Base-by-base conservation (phyloP, 495 filamentous ascomycete genomes). In the Chaetomium tenue region DNA sequence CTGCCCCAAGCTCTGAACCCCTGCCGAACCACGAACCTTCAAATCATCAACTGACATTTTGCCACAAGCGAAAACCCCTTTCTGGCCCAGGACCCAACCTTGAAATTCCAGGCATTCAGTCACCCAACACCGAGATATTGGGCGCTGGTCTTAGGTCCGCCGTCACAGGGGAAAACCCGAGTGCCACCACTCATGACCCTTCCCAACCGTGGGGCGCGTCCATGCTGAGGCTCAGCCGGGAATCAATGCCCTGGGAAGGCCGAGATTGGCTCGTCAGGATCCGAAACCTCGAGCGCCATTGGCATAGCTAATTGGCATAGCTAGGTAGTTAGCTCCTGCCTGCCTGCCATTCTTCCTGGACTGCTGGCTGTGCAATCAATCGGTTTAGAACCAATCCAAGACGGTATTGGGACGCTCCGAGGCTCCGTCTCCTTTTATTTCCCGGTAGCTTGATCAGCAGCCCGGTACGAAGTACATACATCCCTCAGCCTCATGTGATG, bases 231-330 rank as follows among this genome's bases (percentile, higher is more conserved):
- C 33, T 37, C 33, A 8, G 33, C 33, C 33, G 5, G 8, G 33
- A 7, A 23, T 22, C 0, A 18, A 3, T n/a, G 47, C 39, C 23
- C 9, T 26, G 60, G 40, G 20, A 9, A 30, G 13, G 26, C 44
- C 61, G 51, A 57, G 53, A 63, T 63, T 63, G 52, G 61, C 53
- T 56, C 12, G 28, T 3, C 1, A 20, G 1, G 28, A 25, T 15
- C 30, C 61, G 22, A 40, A 42, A 13, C 44, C 15, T 25, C n/a
- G 53, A 4, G 33, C 20, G 22, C 55, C 0, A 64, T 64, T 64
- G 62, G 54, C 55, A 33, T 28, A 52, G 42, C n/a, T n/a, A n/a
- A n/a, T n/a, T n/a, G n/a, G n/a, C n/a, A n/a, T n/a, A n/a, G n/a
- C n/a, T n/a, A n/a, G n/a, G n/a, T n/a, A n/a, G n/a, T n/a, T n/a